Evolutionary conservation across 306 rosid species (phyloP).

Genomic region (Spatholobus suberectus): DNA sequence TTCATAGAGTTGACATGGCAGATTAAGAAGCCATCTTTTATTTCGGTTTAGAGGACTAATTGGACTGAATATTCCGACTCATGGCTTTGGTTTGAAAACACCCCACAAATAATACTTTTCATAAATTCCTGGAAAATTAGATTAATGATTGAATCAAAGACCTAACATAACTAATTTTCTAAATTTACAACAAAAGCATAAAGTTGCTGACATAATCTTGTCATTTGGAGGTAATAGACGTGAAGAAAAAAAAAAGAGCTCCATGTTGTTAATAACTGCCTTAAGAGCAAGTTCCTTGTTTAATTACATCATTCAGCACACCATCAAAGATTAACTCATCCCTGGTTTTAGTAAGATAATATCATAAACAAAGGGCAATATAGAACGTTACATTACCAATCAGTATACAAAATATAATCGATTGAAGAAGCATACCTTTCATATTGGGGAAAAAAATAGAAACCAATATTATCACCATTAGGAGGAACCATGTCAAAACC

Average conservation of each 20-base stretch:
- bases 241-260: conserved; percentile 47
- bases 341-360: conserved; percentile 16
- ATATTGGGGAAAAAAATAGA: conserved; percentile 40
- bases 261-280: conserved; percentile 19
- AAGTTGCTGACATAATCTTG: conserved; percentile 36
- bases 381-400: background rate
- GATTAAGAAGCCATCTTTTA: background rate
- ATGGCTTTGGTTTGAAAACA: conserved; percentile 33
- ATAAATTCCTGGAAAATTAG: conserved; percentile 39
- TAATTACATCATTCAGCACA: conserved; percentile 28
- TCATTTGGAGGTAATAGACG: conserved; percentile 36
- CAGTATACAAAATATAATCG: conserved; percentile 11
- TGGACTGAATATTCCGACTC: background rate
- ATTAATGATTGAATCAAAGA: conserved; percentile 6
- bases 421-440: conserved; percentile 41
- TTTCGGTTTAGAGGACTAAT: background rate
- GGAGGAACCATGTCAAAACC: conserved; percentile 38
- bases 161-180: background rate
- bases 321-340: conserved; percentile 41
- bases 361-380: background rate
- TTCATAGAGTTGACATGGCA: background rate
- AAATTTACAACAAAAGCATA: background rate
- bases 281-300: conserved; percentile 36
- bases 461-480: conserved; percentile 26
- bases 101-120: conserved; percentile 46